These are phyloP conservation scores for Moesziomyces antarcticus DNA, from an alignment of 1,284 basidiomycete species.

Conservation along the genomic window DNA sequence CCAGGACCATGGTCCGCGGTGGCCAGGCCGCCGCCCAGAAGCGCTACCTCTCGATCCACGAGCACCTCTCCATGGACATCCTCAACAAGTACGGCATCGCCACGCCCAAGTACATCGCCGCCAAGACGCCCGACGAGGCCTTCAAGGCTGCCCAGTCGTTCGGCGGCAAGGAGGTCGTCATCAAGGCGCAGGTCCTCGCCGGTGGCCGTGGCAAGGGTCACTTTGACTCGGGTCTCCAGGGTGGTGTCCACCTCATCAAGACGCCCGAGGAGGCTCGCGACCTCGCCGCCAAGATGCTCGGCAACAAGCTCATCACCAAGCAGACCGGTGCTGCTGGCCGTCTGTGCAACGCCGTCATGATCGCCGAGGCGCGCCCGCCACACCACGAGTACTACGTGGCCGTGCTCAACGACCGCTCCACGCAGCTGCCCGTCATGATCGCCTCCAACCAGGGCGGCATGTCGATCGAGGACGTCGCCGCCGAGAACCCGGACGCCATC, in stretches of 20 bases:
- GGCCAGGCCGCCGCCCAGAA: conserved; percentile 72
- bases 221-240: conserved; percentile 95
- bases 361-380: conserved; percentile 92
- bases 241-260: conserved; percentile 94
- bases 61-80: conserved; percentile 95
- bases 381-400: conserved; percentile 99
- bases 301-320: conserved; percentile 95
- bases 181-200: conserved; percentile 98
- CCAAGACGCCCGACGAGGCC: conserved; percentile 89
- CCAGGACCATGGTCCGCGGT: conserved; percentile 49
- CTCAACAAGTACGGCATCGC: conserved; percentile 98
- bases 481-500: conserved; percentile 92
- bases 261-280: conserved; percentile 92
- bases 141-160: conserved; percentile 88
- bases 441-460: conserved; percentile 81
- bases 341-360: conserved; percentile 97
- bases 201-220: conserved; percentile 98
- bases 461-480: conserved; percentile 99
- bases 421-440: conserved; percentile 90
- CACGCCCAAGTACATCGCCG: conserved; percentile 90
- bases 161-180: conserved; percentile 72
- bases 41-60: conserved; percentile 96
- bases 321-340: conserved; percentile 94
- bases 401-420: conserved; percentile 91
- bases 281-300: conserved; percentile 91